These are phyloP conservation scores for Aspergillus sclerotioniger DNA, from an alignment of 495 filamentous ascomycete species.

Conservation along the genomic window DNA sequence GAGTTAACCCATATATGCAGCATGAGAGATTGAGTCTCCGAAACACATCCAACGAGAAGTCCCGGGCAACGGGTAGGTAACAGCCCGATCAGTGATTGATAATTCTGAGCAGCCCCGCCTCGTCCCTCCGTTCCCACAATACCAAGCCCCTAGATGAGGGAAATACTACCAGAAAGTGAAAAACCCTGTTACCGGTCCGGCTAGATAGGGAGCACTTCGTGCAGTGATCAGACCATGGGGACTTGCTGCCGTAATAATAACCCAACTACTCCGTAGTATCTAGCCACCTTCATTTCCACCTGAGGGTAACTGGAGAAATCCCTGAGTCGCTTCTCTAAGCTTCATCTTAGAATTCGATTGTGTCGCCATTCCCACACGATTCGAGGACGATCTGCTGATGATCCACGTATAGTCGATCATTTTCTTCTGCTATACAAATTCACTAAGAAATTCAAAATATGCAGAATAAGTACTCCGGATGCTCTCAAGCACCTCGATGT, in stretches of 20 bases:
- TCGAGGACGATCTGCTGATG: too few relatives aligned
- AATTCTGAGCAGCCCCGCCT: conserved; percentile 9
- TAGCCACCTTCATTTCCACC: too few relatives aligned
- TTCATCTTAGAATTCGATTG: too few relatives aligned
- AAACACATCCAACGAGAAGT: not conserved
- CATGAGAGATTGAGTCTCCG: not conserved
- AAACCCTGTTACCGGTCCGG: not conserved
- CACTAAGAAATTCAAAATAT: too few relatives aligned
- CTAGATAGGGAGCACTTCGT: not conserved
- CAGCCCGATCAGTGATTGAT: conserved; percentile 18
- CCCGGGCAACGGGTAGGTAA: conserved; percentile 9
- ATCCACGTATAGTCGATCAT: too few relatives aligned
- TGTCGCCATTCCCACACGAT: too few relatives aligned
- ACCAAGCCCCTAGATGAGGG: conserved; percentile 6
- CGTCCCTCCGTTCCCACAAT: conserved; percentile 8
- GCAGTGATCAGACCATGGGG: not conserved
- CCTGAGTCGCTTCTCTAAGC: too few relatives aligned
- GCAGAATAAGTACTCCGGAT: too few relatives aligned
- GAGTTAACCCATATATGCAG: not conserved
- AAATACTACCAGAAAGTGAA: not conserved
- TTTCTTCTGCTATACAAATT: too few relatives aligned
- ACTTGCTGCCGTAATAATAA: not conserved
- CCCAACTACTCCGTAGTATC: not conserved
- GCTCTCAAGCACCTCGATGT: not conserved
- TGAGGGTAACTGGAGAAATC: too few relatives aligned